These are phyloP conservation scores for Pleurotus ostreatus DNA, from an alignment of 768 basidiomycete genomes.

Conservation along the genomic window DNA sequence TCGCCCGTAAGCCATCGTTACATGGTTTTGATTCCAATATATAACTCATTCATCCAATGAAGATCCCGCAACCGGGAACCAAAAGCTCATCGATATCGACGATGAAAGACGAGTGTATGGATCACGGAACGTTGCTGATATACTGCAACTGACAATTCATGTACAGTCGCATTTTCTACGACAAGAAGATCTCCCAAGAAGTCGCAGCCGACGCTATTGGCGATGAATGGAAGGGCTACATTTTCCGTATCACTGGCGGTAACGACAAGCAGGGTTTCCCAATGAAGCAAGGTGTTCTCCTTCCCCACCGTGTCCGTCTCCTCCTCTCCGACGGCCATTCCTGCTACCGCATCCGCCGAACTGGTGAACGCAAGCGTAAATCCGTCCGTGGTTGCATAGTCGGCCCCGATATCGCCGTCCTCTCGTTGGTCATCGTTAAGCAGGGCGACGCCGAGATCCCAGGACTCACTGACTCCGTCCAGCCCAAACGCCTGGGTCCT, in stretches of 20 bases:
- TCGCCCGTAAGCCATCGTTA: conserved; percentile 70
- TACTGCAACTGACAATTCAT: background rate
- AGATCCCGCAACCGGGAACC: conserved; percentile 97
- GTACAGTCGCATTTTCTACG: conserved; percentile 87
- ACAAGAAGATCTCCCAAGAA: conserved; percentile 96
- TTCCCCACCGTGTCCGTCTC: conserved; percentile 89
- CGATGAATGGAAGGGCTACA: conserved; percentile 95
- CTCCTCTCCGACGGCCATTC: conserved; percentile 96
- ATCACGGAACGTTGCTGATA: background rate
- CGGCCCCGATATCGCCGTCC: conserved; percentile 92
- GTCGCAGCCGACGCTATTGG: conserved; percentile 87
- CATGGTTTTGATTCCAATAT: conserved; percentile 10
- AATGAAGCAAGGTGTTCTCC: conserved; percentile 98
- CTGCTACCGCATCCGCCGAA: conserved; percentile 90
- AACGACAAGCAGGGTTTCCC: conserved; percentile 99
- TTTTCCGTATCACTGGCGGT: conserved; percentile 95
- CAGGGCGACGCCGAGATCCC: conserved; percentile 89
- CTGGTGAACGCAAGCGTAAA: conserved; percentile 97
- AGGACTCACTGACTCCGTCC: conserved; percentile 85
- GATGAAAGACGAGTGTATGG: conserved; percentile 84
- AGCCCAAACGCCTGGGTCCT: conserved; percentile 94
- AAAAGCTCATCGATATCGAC: conserved; percentile 94
- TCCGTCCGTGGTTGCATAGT: conserved; percentile 98
- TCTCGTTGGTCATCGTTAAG: conserved; percentile 93
- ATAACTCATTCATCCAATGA: conserved; percentile 16